Evolutionary conservation across 345 rosid genomes (phyloP).

Genomic region (Melaleuca quinquenervia): DNA sequence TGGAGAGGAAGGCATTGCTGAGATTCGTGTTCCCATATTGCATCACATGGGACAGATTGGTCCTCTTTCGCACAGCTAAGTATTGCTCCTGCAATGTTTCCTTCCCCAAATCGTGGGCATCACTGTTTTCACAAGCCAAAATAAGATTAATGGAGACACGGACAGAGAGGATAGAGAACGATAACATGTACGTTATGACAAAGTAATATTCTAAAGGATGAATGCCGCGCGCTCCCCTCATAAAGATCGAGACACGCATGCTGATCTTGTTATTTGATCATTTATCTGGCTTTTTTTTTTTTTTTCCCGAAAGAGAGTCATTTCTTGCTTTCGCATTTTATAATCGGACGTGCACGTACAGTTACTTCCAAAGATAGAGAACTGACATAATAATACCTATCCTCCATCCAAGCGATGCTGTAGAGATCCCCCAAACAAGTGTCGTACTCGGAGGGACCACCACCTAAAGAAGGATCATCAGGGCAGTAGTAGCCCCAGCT

Average conservation of each 20-base stretch:
- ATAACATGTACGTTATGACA: neutral
- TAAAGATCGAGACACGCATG: conserved; percentile 3
- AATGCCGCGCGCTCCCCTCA: too few species aligned
- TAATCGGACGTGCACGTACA: neutral
- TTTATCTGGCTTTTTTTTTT: neutral
- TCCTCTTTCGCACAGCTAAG: neutral
- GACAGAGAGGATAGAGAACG: too few species aligned
- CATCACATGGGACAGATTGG: neutral
- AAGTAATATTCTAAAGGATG: too few species aligned
- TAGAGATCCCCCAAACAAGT: conserved; percentile 63
- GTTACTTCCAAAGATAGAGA: neutral
- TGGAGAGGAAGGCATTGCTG: neutral
- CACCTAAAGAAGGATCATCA: neutral
- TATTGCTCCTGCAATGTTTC: conserved; percentile 28
- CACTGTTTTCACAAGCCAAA: conserved; percentile 15
- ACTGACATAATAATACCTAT: conserved; percentile 25
- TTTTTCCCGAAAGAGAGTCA: neutral
- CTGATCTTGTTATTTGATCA: neutral
- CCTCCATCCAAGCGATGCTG: conserved; percentile 80
- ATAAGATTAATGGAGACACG: neutral
- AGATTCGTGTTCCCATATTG: neutral
- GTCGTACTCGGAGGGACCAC: conserved; percentile 8
- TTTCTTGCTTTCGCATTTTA: neutral
- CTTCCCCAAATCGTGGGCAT: conserved; percentile 28
- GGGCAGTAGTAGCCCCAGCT: conserved; percentile 48